A percentile compares a stretch with the other conserved stretches of the same genome.
Conservation (phyloP, 495 filamentous ascomycete species). For the Neurospora sublineolata region DNA sequence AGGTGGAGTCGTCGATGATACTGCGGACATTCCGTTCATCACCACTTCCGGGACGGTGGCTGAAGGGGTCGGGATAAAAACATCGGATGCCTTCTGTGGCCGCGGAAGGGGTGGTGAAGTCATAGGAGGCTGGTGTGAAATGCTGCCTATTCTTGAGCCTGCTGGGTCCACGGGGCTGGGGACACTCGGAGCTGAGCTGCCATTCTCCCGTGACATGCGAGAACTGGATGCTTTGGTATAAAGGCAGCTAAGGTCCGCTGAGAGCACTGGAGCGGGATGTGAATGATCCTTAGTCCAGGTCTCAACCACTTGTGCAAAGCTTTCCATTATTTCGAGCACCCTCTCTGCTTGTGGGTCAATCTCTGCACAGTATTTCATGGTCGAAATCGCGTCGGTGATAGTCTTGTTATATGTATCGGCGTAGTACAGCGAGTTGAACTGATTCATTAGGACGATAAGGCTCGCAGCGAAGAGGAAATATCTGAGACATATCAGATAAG, state of each 20-base stretch:
- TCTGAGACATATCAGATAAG: conserved; percentile 14
- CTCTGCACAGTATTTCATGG: conserved; percentile 50
- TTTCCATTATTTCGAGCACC: conserved; percentile 51
- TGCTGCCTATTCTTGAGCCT: background rate
- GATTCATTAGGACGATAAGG: conserved; percentile 55
- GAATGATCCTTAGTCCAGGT: conserved; percentile 29
- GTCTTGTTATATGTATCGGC: conserved; percentile 43
- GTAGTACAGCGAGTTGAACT: conserved; percentile 53
- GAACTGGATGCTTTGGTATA: conserved; percentile 9
- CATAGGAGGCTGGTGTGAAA: conserved; percentile 10
- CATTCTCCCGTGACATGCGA: conserved; percentile 2
- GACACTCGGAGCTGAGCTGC: background rate
- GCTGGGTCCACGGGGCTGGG: background rate
- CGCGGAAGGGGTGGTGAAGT: conserved; percentile 10
- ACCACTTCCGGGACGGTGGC: conserved; percentile 2
- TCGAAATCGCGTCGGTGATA: conserved; percentile 46
- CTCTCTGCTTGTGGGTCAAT: conserved; percentile 54
- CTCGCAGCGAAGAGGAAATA: conserved; percentile 66
- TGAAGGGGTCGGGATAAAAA: conserved; percentile 7
- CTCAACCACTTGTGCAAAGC: conserved; percentile 45
- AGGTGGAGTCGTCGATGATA: background rate
- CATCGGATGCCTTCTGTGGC: conserved; percentile 7
- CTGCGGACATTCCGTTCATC: conserved; percentile 13
- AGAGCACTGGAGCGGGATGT: conserved; percentile 29
- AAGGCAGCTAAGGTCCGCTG: conserved; percentile 25